phyloP scores from a whole-genome alignment of 1,284 basidiomycete species.

The Fomes fomentarius region DNA sequence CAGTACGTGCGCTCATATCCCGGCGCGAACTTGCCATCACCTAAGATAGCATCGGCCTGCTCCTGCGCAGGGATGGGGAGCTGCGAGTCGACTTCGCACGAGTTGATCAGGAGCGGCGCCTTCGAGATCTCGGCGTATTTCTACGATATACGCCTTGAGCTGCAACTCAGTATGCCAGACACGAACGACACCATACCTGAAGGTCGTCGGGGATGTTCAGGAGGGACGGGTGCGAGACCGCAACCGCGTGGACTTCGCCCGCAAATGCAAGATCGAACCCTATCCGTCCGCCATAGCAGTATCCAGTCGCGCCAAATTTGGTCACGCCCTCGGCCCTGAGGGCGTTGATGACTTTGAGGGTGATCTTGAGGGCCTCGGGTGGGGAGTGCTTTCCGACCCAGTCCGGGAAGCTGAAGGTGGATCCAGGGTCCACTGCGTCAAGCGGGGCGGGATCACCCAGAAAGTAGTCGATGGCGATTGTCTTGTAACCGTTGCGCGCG shows the following conservation, averaged over 20 bases:
- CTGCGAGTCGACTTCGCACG: conserved; percentile 53
- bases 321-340: conserved; percentile 64
- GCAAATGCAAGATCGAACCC: conserved; percentile 71
- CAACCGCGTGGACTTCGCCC: conserved; percentile 51
- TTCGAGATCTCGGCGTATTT: conserved; percentile 50
- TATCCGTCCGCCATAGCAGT: conserved; percentile 62
- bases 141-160: conserved; percentile 33
- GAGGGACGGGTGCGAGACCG: conserved; percentile 71
- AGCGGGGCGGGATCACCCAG: conserved; percentile 57
- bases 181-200: conserved; percentile 41
- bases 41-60: conserved; percentile 59
- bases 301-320: conserved; percentile 60
- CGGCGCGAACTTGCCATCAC: conserved; percentile 49
- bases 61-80: conserved; percentile 53
- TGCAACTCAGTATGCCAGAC: neutral
- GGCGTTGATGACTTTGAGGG: too few relatives aligned
- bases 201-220: conserved; percentile 60
- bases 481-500: conserved; percentile 72
- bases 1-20: conserved; percentile 50
- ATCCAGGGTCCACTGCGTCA: conserved; percentile 39
- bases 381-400: conserved; percentile 56
- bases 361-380: conserved; percentile 46
- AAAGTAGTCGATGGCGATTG: conserved; percentile 60
- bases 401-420: conserved; percentile 41
- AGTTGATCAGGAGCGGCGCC: conserved; percentile 66